Base-by-base conservation (phyloP, 2,329 filamentous ascomycete species). In the Fusarium sambucinum region DNA sequence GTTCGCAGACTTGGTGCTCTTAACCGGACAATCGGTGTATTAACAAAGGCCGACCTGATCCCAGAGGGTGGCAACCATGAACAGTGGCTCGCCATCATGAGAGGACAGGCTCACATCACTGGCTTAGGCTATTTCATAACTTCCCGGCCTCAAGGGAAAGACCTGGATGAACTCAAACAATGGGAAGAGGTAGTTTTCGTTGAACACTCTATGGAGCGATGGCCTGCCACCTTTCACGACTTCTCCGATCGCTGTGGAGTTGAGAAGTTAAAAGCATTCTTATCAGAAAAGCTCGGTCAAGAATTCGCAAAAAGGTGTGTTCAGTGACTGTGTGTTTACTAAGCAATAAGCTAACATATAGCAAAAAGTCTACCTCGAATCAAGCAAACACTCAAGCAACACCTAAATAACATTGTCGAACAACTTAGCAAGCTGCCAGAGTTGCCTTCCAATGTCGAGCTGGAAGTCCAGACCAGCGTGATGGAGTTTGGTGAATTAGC, bases 11-110 rank as follows among this genome's bases (percentile, higher is more conserved):
- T 87, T 2, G 81, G 81, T 2, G 90, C 90, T 0, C 82, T 85
- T 3, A 66, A 82, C 5, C 83, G 90, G 2, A 92, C 89, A 1
- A 83, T 92, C 54, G 92, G 92, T 0, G 91, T 97, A 0, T 83
- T 97, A 17, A 97, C 94, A 0, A 97, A 97, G 73, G 93, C 94
- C 0, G 94, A 97, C 65, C 85, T 91, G 1, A 79, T 94, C 0
- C 85, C 88, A 0, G 75, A 79, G 0, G 83, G 84, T 0, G 80
- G 87, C 1, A 79, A 82, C 0, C 74, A 80, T 29, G 69, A 78
- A 0, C 88, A 90, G 57, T 92, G 91, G 85, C 75, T 87, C 0
- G 80, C 85, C 0, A 90, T 94, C 56, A 82, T 97, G 6, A 80
- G 82, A 0, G 87, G 88, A 0, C 75, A 86, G 3, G 85, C 86